Evolutionary conservation across 2,329 filamentous ascomycete species (phyloP), one percentile per base, ranked within the genome.

Genomic region (Aspergillus costaricaensis): DNA sequence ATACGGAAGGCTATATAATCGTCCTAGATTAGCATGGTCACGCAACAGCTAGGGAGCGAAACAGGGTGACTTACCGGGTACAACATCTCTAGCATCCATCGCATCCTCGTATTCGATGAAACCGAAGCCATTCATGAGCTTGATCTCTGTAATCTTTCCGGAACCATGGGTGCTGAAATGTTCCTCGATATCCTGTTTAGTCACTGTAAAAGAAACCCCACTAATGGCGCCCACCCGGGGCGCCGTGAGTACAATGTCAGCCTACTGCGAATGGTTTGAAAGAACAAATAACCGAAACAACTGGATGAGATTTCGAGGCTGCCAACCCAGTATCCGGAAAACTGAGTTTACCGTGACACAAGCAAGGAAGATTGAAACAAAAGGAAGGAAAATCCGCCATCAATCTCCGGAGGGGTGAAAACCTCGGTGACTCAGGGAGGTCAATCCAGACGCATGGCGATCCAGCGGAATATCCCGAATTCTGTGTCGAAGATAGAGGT

Each of bases 91-190:
- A 69, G 95, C 95, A 82, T 99, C 95, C 90, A 97, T 91, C 61
- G 92, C 88, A 82, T 98, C 95, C 80, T 97, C 96, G 81, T 98
- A 99, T 80, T 99, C 95, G 77, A 99, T 96, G 83, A 99, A 99
- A 77, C 95, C 95, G 76, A 99, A 99, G 74, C 95, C 95, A 77
- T 96, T 98, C 95, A 99, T 99, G 66, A 99, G 88, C 84, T 99
- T 99, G 82, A 99, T 94, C 83, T 99, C 95, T 69, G 91, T 95
- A 77, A 99, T 98, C 78, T 96, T 92, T 78, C 95, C 95, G 70
- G 92, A 94, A 76, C 94, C 95, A 88, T 97, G 92, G 74, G 88
- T 92, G 77, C 89, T 89, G 82, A 99, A 99, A 80, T 98, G 94
- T 72, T 88, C 87, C 82, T 98, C 93, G 77, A 99, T 90, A 78